These are phyloP conservation scores for Neolentinus lepideus DNA, from an alignment of 1,284 basidiomycete genomes.

Conservation along the genomic window DNA sequence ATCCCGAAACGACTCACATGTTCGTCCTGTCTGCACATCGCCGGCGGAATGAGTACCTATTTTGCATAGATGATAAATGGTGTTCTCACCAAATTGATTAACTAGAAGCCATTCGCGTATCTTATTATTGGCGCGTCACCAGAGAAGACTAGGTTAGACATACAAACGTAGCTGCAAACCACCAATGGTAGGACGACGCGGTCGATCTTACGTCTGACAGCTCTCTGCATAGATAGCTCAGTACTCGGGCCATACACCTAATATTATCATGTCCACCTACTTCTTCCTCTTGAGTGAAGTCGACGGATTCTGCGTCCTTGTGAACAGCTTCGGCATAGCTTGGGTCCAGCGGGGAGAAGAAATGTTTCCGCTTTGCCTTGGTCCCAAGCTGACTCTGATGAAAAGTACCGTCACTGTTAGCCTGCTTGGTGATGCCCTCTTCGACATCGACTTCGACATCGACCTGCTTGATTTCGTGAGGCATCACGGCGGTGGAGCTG, in stretches of 20 bases:
- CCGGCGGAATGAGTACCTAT: neutral
- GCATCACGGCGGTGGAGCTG: neutral
- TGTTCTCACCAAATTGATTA: slow-evolving; percentile 43
- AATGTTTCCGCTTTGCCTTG: slow-evolving; percentile 19
- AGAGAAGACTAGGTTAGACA: slow-evolving; percentile 10
- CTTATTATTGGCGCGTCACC: neutral
- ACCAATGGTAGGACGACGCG: slow-evolving; percentile 37
- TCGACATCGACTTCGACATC: neutral
- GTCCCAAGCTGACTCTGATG: slow-evolving; percentile 17
- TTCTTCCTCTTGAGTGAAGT: slow-evolving; percentile 40
- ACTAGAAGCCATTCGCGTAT: slow-evolving; percentile 23
- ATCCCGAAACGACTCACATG: slow-evolving; percentile 27
- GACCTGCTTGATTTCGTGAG: neutral
- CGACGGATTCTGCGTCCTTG: slow-evolving; percentile 37
- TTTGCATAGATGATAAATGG: neutral
- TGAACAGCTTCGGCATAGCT: slow-evolving; percentile 41
- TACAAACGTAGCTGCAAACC: slow-evolving; percentile 41
- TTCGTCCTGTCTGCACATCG: slow-evolving; percentile 44
- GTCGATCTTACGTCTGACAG: slow-evolving; percentile 41
- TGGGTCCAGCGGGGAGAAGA: slow-evolving; percentile 39
- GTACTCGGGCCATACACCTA: neutral
- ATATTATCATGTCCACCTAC: slow-evolving; percentile 16
- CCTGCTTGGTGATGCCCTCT: slow-evolving; percentile 3
- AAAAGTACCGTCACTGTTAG: slow-evolving; percentile 18
- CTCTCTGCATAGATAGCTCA: slow-evolving; percentile 19